Base-by-base conservation (phyloP, 176 grass and related monocot species). In the Ampelocalamus luodianensis region DNA sequence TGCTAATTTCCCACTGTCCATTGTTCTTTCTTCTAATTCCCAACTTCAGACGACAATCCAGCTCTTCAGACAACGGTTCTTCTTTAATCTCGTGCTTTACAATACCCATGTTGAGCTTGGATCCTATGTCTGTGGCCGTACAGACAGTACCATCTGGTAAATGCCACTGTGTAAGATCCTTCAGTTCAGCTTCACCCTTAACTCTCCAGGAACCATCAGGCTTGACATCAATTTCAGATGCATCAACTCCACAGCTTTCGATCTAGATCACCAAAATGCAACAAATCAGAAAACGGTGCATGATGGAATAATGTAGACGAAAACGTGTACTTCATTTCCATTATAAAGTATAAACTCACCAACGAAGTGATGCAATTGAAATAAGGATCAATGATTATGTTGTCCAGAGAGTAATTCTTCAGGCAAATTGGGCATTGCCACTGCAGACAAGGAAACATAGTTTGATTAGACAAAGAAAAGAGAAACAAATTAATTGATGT, bases 371-470 rank as follows among this genome's bases (percentile, higher is more conserved):
- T 98, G 77, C 91, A 58, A 66, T 98, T 98, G 83, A 98, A 98
- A 76, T 95, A 95, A 77, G 93, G 93, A 87, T 98, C 96, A 83
- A 95, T 92, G 77, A 98, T 92, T 45, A 45, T 12, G 44, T 78
- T 83, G 56, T 92, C 93, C 46, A 95, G 50, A 76, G 89, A 92
- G 56, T 94, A 98, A 65, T 95, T 98, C 83, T 89, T 92, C 78
- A 98, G 76, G 82, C 93, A 95, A 85, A 90, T 92, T 83, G 96
- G 96, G 55, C 96, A 98, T 79, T 98, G 96, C 93, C 96, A 98
- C 96, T 98, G 93, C 62, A 93, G 46, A 44, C 81, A 73, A 81
- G 42, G 43, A 74, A 83, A 79, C 5, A 50, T 65, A 83, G 17
- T 22, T 70, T 80, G 34, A 18, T 79, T 76, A 40, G 45, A 38